A percentile compares a stretch with the other conserved stretches of the same genome.
phyloP scores from a whole-genome alignment of 768 basidiomycete species.

The Trametopsis cervina region DNA sequence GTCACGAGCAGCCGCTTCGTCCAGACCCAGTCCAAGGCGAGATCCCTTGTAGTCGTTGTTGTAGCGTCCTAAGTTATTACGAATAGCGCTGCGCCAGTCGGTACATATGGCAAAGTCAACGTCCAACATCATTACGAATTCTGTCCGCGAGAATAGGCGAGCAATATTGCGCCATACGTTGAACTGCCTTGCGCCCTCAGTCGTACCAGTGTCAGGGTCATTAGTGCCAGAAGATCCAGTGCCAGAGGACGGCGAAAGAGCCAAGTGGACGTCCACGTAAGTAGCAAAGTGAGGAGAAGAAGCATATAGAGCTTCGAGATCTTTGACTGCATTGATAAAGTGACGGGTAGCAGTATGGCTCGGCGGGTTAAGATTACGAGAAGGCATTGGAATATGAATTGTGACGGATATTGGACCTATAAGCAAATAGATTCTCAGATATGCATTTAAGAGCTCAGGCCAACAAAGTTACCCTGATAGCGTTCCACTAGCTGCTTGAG shows the following conservation, averaged over 20 bases:
- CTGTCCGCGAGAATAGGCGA: constrained; percentile 75
- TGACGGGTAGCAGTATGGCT: constrained; percentile 13
- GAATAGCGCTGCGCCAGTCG: constrained; percentile 59
- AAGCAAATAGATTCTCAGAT: background rate
- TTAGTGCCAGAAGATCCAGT: constrained; percentile 10
- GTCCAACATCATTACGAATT: constrained; percentile 87
- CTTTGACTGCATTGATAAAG: constrained; percentile 42
- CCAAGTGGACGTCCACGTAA: constrained; percentile 81
- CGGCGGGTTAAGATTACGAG: constrained; percentile 27
- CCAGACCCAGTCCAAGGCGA: background rate
- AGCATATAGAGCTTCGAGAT: constrained; percentile 59
- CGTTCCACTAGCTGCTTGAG: constrained; percentile 64
- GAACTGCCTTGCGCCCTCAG: constrained; percentile 60
- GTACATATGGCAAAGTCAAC: constrained; percentile 85
- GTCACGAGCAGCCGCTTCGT: background rate
- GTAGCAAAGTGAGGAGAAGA: constrained; percentile 57
- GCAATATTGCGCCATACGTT: constrained; percentile 89
- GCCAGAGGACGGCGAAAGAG: constrained; percentile 58
- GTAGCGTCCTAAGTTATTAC: constrained; percentile 27
- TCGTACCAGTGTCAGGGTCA: constrained; percentile 2
- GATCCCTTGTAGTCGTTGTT: constrained; percentile 4
- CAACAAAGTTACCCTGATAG: constrained; percentile 64
- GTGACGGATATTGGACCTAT: constrained; percentile 82
- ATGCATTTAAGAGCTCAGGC: background rate
- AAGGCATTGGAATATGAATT: constrained; percentile 59